Evolutionary conservation across 192 early-diverging fungal species (phyloP).

Genomic region (Podila clonocystis): DNA sequence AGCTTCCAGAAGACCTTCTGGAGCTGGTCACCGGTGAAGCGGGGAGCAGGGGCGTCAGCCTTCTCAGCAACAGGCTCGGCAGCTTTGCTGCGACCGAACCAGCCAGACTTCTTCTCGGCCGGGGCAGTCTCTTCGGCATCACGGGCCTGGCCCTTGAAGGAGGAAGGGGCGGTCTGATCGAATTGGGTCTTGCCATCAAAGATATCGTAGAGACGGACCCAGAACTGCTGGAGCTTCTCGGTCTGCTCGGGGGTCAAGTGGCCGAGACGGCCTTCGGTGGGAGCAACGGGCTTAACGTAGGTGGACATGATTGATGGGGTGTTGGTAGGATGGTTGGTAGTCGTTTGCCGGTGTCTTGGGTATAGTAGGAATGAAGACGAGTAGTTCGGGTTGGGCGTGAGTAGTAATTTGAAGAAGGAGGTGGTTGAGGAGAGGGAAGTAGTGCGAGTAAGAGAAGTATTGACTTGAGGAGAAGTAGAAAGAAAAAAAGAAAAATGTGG

Average conservation of each 20-base stretch:
- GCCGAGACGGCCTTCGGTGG: constrained; percentile 50
- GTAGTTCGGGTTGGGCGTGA: constrained; percentile 10
- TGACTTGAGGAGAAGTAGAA: constrained; percentile 21
- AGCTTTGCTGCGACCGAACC: constrained; percentile 42
- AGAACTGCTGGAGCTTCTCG: constrained; percentile 55
- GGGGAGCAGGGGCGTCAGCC: constrained; percentile 24
- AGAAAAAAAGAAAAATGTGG: constrained; percentile 1
- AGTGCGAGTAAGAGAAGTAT: constrained; percentile 20
- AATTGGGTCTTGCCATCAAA: constrained; percentile 53
- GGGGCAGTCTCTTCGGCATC: constrained; percentile 31
- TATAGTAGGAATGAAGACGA: background rate
- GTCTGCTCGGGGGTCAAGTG: constrained; percentile 57
- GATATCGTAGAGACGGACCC: constrained; percentile 52
- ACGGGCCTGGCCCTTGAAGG: constrained; percentile 50
- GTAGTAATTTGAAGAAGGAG: constrained; percentile 21
- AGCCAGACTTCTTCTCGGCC: constrained; percentile 42
- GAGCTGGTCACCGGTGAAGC: constrained; percentile 40
- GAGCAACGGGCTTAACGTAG: constrained; percentile 40
- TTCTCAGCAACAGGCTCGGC: constrained; percentile 7
- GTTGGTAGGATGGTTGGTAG: background rate
- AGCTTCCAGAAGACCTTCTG: constrained; percentile 43
- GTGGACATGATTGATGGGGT: constrained; percentile 16
- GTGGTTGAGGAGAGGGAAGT: background rate
- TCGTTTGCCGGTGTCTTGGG: background rate
- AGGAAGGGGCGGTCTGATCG: constrained; percentile 48